These are phyloP conservation scores for Colletotrichum karsti DNA, from an alignment of 2,329 filamentous ascomycete genomes.

Conservation along the genomic window DNA sequence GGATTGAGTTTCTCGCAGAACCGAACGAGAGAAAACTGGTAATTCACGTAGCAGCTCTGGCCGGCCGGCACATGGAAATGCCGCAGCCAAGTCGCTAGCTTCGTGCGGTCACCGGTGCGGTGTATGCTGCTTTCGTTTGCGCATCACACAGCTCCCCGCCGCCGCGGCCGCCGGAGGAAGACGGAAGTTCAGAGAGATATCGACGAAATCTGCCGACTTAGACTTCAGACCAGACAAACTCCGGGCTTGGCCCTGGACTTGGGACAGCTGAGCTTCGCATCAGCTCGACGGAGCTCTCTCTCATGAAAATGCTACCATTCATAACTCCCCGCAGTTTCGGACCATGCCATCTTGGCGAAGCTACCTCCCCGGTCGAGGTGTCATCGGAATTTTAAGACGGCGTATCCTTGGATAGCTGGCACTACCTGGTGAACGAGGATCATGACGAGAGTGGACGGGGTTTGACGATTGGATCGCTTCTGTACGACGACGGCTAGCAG, in stretches of 20 bases:
- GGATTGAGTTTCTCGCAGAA: not conserved
- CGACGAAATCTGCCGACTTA: too few species aligned
- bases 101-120: not conserved
- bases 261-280: too few species aligned
- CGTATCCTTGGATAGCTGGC: not conserved
- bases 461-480: slow-evolving; percentile 6
- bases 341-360: not conserved
- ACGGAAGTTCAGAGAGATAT: too few species aligned
- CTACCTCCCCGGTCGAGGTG: not conserved
- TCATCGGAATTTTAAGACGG: not conserved
- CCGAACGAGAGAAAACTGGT: not conserved
- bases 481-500: not conserved
- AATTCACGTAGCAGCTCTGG: not conserved
- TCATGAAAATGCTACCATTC: too few species aligned
- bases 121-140: not conserved
- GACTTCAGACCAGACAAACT: too few species aligned
- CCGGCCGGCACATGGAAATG: not conserved
- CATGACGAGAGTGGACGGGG: too few species aligned
- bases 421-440: not conserved
- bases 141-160: too few species aligned
- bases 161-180: too few species aligned
- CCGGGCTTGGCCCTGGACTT: too few species aligned
- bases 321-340: not conserved
- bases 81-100: not conserved
- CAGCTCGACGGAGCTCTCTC: too few species aligned